Conservation (phyloP, 2,329 filamentous ascomycete genomes). For the Claviceps maximensis region DNA sequence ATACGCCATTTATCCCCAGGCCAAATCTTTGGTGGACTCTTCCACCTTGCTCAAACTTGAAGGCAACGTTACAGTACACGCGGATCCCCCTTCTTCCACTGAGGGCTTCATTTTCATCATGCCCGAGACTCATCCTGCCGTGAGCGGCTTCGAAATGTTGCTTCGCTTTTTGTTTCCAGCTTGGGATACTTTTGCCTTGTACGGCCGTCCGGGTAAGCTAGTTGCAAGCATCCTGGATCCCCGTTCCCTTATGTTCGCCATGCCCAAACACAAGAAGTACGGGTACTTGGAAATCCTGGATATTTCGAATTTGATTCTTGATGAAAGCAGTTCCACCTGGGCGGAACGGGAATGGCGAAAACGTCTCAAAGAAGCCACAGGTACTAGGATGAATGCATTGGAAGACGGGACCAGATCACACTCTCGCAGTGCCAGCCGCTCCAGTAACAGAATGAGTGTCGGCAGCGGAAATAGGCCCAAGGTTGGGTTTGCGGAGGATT, state of each 20-base stretch:
- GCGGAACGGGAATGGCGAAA: slow-evolving; percentile 81
- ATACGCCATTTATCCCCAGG: slow-evolving; percentile 91
- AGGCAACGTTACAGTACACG: slow-evolving; percentile 78
- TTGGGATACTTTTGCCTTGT: slow-evolving; percentile 84
- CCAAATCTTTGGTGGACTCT: slow-evolving; percentile 84
- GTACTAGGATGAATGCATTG: slow-evolving; percentile 57
- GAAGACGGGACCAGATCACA: slow-evolving; percentile 34
- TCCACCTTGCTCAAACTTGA: slow-evolving; percentile 92
- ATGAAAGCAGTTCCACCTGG: slow-evolving; percentile 65
- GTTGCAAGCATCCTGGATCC: slow-evolving; percentile 79
- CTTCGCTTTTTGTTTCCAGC: slow-evolving; percentile 84
- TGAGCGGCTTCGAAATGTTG: slow-evolving; percentile 92
- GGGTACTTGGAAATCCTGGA: slow-evolving; percentile 86
- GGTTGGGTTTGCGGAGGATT: slow-evolving; percentile 46
- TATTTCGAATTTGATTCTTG: slow-evolving; percentile 65
- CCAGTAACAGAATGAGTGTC: slow-evolving; percentile 43
- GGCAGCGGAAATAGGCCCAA: slow-evolving; percentile 26
- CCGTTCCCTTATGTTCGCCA: slow-evolving; percentile 92
- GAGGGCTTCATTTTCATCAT: slow-evolving; percentile 98
- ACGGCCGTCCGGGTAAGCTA: slow-evolving; percentile 75
- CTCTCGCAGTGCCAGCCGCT: slow-evolving; percentile 43
- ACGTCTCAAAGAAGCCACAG: slow-evolving; percentile 77
- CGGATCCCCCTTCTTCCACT: slow-evolving; percentile 58
- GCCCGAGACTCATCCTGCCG: slow-evolving; percentile 85
- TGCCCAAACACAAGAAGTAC: slow-evolving; percentile 78